phyloP scores from a whole-genome alignment of 495 filamentous ascomycete genomes.

The Daldinia concentrica region DNA sequence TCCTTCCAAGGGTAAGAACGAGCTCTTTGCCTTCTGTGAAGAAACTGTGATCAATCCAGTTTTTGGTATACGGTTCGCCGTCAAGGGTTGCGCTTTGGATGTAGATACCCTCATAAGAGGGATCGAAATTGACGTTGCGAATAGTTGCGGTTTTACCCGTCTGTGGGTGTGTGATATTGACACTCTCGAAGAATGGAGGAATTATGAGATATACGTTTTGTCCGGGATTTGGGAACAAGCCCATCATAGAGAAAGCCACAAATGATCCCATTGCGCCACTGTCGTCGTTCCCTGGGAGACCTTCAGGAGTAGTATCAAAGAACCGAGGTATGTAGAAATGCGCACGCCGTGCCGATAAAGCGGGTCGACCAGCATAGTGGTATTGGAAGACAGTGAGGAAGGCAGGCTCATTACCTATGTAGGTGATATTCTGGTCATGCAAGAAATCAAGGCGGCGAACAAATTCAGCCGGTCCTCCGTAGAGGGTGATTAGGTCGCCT shows the following conservation, averaged over 20 bases:
- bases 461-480: constrained; percentile 70
- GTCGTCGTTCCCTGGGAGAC: constrained; percentile 78
- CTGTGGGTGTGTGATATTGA: constrained; percentile 68
- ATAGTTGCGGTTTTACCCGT: constrained; percentile 71
- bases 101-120: constrained; percentile 67
- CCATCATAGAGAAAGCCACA: constrained; percentile 74
- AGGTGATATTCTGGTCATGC: constrained; percentile 70
- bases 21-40: constrained; percentile 75
- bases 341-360: constrained; percentile 65
- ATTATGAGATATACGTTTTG: constrained; percentile 80
- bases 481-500: constrained; percentile 65
- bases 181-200: constrained; percentile 70
- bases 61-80: constrained; percentile 70
- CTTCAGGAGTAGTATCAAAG: constrained; percentile 67
- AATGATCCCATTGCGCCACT: constrained; percentile 78
- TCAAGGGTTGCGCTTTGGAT: constrained; percentile 78
- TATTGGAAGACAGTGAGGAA: constrained; percentile 77
- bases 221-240: constrained; percentile 77
- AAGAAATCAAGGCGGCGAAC: constrained; percentile 70
- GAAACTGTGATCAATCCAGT: constrained; percentile 79
- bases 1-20: constrained; percentile 69
- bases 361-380: constrained; percentile 75
- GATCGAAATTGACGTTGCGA: constrained; percentile 69
- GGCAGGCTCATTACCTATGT: constrained; percentile 77
- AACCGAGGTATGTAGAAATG: constrained; percentile 74